Evolutionary conservation across 1,139 yeast species (phyloP).

Genomic region (Protomyces lactucae-debilis): DNA sequence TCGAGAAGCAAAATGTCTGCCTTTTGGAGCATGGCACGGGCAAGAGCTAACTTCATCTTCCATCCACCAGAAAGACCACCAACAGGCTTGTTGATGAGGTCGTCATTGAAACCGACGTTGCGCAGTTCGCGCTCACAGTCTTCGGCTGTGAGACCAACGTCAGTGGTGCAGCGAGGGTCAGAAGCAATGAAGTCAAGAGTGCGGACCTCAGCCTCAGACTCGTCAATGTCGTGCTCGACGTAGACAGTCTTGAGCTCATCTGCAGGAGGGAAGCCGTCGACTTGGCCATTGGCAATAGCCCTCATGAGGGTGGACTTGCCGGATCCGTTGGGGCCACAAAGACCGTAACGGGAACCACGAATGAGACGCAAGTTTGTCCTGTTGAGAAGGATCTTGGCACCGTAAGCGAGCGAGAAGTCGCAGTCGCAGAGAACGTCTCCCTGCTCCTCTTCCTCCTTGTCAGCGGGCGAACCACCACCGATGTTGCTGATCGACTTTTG

Average conservation of each 20-base stretch:
- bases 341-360: slow-evolving; percentile 97
- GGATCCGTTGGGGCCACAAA: slow-evolving; percentile 99
- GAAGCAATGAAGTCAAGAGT: slow-evolving; percentile 83
- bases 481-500: slow-evolving; percentile 95
- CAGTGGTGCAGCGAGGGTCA: slow-evolving; percentile 40
- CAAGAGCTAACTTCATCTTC: slow-evolving; percentile 99
- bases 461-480: slow-evolving; percentile 91
- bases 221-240: slow-evolving; percentile 99
- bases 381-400: slow-evolving; percentile 93
- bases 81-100: slow-evolving; percentile 69
- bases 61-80: slow-evolving; percentile 99
- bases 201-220: slow-evolving; percentile 92
- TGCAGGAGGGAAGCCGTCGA: slow-evolving; percentile 99
- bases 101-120: slow-evolving; percentile 88
- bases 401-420: slow-evolving; percentile 98
- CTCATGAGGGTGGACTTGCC: slow-evolving; percentile 99
- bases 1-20: slow-evolving; percentile 97
- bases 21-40: slow-evolving; percentile 97
- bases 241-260: slow-evolving; percentile 97
- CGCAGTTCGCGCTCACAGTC: slow-evolving; percentile 64
- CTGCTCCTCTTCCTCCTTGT: slow-evolving; percentile 93
- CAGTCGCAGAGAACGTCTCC: slow-evolving; percentile 99
- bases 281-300: slow-evolving; percentile 99
- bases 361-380: slow-evolving; percentile 80
- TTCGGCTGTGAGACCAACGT: slow-evolving; percentile 49